Conservation (phyloP, 495 filamentous ascomycete genomes). For the Talaromyces ruber region DNA sequence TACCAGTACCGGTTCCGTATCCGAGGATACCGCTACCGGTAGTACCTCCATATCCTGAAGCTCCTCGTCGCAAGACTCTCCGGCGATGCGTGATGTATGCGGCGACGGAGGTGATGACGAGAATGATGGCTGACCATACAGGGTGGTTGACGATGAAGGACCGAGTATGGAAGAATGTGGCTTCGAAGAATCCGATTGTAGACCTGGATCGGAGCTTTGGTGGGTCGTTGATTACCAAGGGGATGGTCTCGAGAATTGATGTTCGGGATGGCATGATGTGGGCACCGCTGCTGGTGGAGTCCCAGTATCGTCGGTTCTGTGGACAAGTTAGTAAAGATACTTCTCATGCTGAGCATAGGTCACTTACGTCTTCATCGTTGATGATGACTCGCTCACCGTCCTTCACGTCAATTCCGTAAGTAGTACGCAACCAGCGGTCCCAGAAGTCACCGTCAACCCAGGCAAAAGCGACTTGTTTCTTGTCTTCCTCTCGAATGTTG, state of each 20-base stretch:
- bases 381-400: constrained; percentile 90
- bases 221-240: constrained; percentile 62
- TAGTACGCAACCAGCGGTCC: constrained; percentile 92
- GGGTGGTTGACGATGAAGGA: constrained; percentile 63
- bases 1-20: constrained; percentile 11
- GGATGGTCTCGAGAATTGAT: constrained; percentile 89
- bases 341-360: not conserved
- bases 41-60: constrained; percentile 19
- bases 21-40: constrained; percentile 38
- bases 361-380: constrained; percentile 91
- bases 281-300: constrained; percentile 78
- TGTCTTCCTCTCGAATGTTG: constrained; percentile 75
- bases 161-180: constrained; percentile 68
- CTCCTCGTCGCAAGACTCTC: constrained; percentile 20
- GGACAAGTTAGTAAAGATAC: not conserved
- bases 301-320: constrained; percentile 91
- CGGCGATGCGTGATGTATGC: constrained; percentile 23
- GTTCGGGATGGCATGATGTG: constrained; percentile 83
- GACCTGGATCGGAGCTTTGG: constrained; percentile 83
- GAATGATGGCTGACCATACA: constrained; percentile 54
- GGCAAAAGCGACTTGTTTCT: constrained; percentile 90
- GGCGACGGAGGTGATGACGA: constrained; percentile 35
- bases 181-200: constrained; percentile 66
- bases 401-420: constrained; percentile 80
- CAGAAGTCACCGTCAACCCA: constrained; percentile 98